These are phyloP conservation scores for Trifolium subterraneum DNA, from an alignment of 306 rosid species.

Conservation along the genomic window DNA sequence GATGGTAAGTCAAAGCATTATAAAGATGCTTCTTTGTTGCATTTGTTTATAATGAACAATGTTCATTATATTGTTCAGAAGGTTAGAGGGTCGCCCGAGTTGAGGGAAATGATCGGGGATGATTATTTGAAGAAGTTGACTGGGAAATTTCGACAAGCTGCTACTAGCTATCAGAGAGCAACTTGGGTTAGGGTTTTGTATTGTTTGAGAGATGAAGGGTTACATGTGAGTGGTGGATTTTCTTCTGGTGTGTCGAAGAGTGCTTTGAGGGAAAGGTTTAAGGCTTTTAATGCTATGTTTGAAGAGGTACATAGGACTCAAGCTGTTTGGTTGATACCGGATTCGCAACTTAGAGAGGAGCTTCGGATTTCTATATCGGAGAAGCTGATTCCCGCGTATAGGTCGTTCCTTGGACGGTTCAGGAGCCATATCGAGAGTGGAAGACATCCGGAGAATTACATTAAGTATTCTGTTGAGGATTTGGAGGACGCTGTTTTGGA, in stretches of 20 bases:
- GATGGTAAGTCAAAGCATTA: slow-evolving; percentile 95
- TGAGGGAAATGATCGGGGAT: slow-evolving; percentile 91
- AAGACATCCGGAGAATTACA: slow-evolving; percentile 95
- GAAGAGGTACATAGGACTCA: slow-evolving; percentile 97
- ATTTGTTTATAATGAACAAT: slow-evolving; percentile 94
- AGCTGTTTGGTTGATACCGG: slow-evolving; percentile 89
- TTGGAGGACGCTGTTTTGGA: slow-evolving; percentile 88
- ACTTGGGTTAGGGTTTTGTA: slow-evolving; percentile 92
- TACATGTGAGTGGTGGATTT: slow-evolving; percentile 86
- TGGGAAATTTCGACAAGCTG: slow-evolving; percentile 85
- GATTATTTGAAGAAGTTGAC: slow-evolving; percentile 84
- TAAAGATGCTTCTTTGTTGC: slow-evolving; percentile 74
- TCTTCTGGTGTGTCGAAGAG: slow-evolving; percentile 92
- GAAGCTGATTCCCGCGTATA: slow-evolving; percentile 89
- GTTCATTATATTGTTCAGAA: slow-evolving; percentile 97
- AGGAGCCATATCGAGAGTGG: slow-evolving; percentile 92
- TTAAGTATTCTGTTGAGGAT: slow-evolving; percentile 90
- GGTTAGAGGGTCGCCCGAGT: slow-evolving; percentile 83
- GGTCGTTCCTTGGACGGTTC: slow-evolving; percentile 93
- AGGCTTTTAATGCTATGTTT: slow-evolving; percentile 91
- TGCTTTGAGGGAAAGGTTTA: slow-evolving; percentile 94
- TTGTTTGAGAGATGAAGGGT: slow-evolving; percentile 90
- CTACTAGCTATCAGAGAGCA: slow-evolving; percentile 91
- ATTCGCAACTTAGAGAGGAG: slow-evolving; percentile 96
- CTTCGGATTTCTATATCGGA: slow-evolving; percentile 85